Base-by-base conservation (phyloP, 2,329 filamentous ascomycete genomes). In the Phyllosticta citrichinensis region DNA sequence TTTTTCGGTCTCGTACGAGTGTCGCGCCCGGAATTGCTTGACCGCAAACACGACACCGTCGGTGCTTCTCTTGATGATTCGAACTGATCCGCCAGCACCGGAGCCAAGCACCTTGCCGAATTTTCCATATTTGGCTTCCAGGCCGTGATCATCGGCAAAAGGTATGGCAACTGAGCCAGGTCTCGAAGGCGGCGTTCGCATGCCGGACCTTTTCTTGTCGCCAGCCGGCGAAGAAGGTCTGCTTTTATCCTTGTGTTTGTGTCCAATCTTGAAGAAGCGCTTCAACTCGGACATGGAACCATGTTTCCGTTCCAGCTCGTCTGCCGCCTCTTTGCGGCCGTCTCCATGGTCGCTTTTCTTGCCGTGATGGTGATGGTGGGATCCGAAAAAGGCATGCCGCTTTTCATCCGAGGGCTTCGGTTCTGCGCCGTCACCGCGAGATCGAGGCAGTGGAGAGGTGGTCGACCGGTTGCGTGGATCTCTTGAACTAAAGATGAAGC, bases 31-130 rank as follows among this genome's bases (percentile, higher is more conserved):
- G 76, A 99, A 99, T 71, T 99, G 93, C 75, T 99, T 99, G 58
- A 97, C 94, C 1, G 94, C 94, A 74, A 99, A 99, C 0, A 95
- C 94, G 6, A 90, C 91, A 25, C 88, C 88, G 70, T 99, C 94
- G 64, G 90, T 92, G 69, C 87, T 93, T 63, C 94, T 85, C 78
- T 94, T 97, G 87, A 99, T 91, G 57, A 99, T 77, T 65, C 93
- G 85, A 17, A 99, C 94, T 0, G 93, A 97, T 25, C 94, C 94
- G 57, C 94, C 94, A 27, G 94, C 94, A 25, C 94, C 94, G 27
- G 93, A 93, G 5, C 94, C 94, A 12, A 99, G 81, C 0, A 97
- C 90, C 71, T 90, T 94, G 62, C 93, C 94, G 65, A 99, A 87
- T 71, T 97, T 97, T 54, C 94, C 94, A 72, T 97, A 99, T 70